phyloP scores from a whole-genome alignment of 768 basidiomycete species.

The Brasilioporus rufonigricans region DNA sequence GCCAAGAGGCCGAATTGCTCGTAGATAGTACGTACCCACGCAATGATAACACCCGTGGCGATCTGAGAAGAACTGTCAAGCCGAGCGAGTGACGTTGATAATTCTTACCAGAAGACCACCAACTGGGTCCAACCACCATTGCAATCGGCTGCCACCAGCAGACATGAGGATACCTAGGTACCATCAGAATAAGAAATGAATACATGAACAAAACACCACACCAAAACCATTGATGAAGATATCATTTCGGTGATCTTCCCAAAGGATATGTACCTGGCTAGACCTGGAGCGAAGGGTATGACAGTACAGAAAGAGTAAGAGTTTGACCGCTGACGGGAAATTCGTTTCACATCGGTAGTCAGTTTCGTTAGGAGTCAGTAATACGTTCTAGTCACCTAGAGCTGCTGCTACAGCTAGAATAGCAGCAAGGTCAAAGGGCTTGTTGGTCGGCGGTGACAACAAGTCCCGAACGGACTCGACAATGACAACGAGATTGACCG shows the following conservation, averaged over 20 bases:
- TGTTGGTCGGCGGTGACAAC: conserved; percentile 52
- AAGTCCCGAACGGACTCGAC: conserved; percentile 84
- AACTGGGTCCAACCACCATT: conserved; percentile 83
- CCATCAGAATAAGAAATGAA: neutral
- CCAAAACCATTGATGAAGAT: conserved; percentile 81
- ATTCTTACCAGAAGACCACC: conserved; percentile 68
- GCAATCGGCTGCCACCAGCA: conserved; percentile 72
- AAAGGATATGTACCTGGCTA: conserved; percentile 91
- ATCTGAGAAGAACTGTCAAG: conserved; percentile 46
- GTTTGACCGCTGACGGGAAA: conserved; percentile 65
- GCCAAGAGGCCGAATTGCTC: conserved; percentile 83
- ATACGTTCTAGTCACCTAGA: conserved; percentile 43
- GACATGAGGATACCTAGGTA: conserved; percentile 78
- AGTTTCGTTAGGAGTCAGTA: neutral
- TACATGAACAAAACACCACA: conserved; percentile 28
- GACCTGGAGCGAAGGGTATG: conserved; percentile 72
- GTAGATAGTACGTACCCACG: conserved; percentile 78
- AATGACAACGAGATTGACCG: conserved; percentile 87
- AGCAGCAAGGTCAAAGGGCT: conserved; percentile 74
- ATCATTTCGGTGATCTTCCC: conserved; percentile 97
- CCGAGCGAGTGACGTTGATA: neutral
- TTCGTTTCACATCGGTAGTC: neutral
- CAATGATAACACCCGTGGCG: conserved; percentile 69
- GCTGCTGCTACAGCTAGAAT: conserved; percentile 82
- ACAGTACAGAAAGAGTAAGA: conserved; percentile 86